A percentile compares a stretch with the other conserved stretches of the same genome.
Evolutionary conservation across 768 basidiomycete genomes (phyloP).

Genomic region (Sporobolomyces phaffii): DNA sequence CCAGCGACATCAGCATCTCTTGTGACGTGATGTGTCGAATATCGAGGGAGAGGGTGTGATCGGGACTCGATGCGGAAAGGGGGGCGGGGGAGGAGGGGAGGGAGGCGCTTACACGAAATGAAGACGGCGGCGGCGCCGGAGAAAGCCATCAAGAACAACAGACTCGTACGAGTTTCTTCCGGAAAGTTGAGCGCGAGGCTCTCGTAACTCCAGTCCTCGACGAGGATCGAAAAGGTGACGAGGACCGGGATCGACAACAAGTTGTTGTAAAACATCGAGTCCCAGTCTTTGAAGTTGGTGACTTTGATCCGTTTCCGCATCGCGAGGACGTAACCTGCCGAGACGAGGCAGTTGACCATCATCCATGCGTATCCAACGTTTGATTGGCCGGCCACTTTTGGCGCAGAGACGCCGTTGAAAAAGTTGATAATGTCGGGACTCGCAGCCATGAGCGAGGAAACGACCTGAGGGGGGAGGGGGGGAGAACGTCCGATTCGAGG

Average conservation of each 20-base stretch:
- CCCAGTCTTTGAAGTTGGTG: slow-evolving; percentile 96
- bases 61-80: not conserved
- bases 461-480: slow-evolving; percentile 53
- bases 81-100: not conserved
- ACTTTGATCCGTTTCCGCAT: slow-evolving; percentile 96
- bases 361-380: slow-evolving; percentile 96
- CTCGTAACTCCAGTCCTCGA: slow-evolving; percentile 81
- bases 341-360: slow-evolving; percentile 80
- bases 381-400: slow-evolving; percentile 47
- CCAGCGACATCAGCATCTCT: too few relatives aligned
- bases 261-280: slow-evolving; percentile 99
- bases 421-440: slow-evolving; percentile 72
- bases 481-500: not conserved
- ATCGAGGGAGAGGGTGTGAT: not conserved
- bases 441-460: slow-evolving; percentile 95
- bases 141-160: slow-evolving; percentile 83
- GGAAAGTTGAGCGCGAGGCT: slow-evolving; percentile 83
- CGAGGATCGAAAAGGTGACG: slow-evolving; percentile 67
- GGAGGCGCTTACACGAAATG: slow-evolving; percentile 63
- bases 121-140: slow-evolving; percentile 97
- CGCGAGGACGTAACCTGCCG: slow-evolving; percentile 83
- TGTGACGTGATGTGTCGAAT: too few relatives aligned
- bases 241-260: slow-evolving; percentile 87
- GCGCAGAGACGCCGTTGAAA: slow-evolving; percentile 37
- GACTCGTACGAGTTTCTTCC: slow-evolving; percentile 64